Conservation (phyloP, 805 yeast genomes). For the Hanseniaspora valbyensis region DNA sequence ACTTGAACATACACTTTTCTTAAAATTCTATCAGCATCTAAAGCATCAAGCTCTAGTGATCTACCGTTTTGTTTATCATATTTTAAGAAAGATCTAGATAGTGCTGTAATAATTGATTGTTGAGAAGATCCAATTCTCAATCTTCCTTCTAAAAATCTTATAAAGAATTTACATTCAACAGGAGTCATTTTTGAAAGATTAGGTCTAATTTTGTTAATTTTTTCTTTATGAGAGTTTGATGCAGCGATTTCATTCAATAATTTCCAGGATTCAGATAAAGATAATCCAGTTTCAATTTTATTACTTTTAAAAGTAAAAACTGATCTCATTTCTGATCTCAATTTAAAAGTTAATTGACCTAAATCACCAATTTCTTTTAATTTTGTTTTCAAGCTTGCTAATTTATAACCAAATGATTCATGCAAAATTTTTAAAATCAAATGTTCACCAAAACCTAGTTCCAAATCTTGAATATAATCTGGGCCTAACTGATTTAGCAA, state of each 20-base stretch:
- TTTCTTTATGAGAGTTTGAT: constrained; percentile 65
- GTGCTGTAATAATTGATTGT: constrained; percentile 71
- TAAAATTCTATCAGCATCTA: constrained; percentile 70
- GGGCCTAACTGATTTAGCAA: constrained; percentile 88
- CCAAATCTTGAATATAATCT: constrained; percentile 81
- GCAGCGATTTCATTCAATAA: constrained; percentile 79
- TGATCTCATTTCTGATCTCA: constrained; percentile 75
- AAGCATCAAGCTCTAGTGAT: constrained; percentile 31
- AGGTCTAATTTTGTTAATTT: constrained; percentile 67
- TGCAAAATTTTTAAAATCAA: constrained; percentile 76
- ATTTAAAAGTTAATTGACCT: constrained; percentile 76
- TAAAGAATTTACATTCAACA: constrained; percentile 78
- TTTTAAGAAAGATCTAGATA: constrained; percentile 70
- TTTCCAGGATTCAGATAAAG: constrained; percentile 60
- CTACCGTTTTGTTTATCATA: constrained; percentile 36
- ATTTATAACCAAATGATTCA: constrained; percentile 77
- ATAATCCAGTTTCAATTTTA: constrained; percentile 37
- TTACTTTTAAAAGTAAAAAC: constrained; percentile 72
- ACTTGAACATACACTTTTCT: too few species aligned
- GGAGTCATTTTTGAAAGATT: constrained; percentile 79
- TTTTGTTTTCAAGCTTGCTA: constrained; percentile 58
- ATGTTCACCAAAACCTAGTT: constrained; percentile 88
- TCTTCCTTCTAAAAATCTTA: constrained; percentile 86
- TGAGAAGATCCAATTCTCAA: constrained; percentile 89
- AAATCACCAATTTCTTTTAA: constrained; percentile 77